phyloP scores from a whole-genome alignment of 805 yeast genomes.

The Zygosaccharomyces pseudorouxii region DNA sequence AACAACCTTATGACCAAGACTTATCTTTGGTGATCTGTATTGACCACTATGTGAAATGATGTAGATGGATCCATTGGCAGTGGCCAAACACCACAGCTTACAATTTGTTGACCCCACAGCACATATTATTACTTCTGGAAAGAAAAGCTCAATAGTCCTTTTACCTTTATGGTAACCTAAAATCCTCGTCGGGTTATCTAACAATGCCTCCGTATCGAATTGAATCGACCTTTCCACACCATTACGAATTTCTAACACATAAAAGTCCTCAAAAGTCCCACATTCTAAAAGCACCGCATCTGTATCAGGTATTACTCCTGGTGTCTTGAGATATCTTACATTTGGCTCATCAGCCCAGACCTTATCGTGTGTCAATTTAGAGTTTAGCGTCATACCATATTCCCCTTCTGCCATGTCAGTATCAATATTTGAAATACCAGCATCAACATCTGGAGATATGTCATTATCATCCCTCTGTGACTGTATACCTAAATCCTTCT shows the following conservation, averaged over 20 bases:
- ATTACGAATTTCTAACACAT: constrained; percentile 33
- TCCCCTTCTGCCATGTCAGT: constrained; percentile 36
- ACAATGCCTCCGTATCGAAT: constrained; percentile 33
- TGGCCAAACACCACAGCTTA: constrained; percentile 43
- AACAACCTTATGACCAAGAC: constrained; percentile 47
- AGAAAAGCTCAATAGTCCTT: constrained; percentile 40
- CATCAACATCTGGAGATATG: constrained; percentile 18
- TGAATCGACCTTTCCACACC: constrained; percentile 36
- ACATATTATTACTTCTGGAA: constrained; percentile 38
- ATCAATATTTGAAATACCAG: constrained; percentile 10
- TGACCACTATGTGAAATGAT: constrained; percentile 34
- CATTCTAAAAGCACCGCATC: constrained; percentile 33
- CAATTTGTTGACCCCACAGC: constrained; percentile 45
- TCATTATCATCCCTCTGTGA: constrained; percentile 8
- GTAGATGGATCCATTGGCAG: constrained; percentile 39
- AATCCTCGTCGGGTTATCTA: constrained; percentile 38
- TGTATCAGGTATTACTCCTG: constrained; percentile 28
- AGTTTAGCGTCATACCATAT: constrained; percentile 33
- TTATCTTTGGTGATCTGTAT: constrained; percentile 38
- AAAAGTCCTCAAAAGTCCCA: constrained; percentile 30
- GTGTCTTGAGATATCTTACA: constrained; percentile 26
- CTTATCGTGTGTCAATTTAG: constrained; percentile 25
- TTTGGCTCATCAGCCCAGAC: constrained; percentile 32
- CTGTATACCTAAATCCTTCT: constrained; percentile 11
- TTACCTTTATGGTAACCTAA: constrained; percentile 36